A percentile compares a stretch with the other conserved stretches of the same genome.
These are phyloP conservation scores for Penicillium argentinense DNA, from an alignment of 495 filamentous ascomycete species.

Conservation along the genomic window DNA sequence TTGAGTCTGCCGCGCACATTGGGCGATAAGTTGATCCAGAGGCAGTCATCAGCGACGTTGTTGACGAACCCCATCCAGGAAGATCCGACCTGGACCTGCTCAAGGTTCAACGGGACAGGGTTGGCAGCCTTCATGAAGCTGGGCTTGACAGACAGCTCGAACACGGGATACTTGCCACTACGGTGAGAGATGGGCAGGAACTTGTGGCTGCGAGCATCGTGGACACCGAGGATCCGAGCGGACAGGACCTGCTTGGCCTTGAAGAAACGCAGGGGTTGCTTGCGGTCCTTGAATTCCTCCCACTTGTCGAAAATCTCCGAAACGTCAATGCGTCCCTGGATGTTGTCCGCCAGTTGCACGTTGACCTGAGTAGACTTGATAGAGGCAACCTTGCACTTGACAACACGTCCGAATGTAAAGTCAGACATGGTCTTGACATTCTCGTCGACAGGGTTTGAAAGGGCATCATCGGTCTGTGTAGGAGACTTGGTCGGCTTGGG, in stretches of 20 bases:
- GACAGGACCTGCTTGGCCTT: constrained; percentile 65
- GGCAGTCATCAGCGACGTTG: constrained; percentile 70
- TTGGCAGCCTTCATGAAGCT: constrained; percentile 58
- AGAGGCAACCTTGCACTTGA: constrained; percentile 74
- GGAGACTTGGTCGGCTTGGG: constrained; percentile 31
- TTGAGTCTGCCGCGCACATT: constrained; percentile 82
- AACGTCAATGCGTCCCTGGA: constrained; percentile 87
- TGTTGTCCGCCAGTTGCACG: constrained; percentile 82
- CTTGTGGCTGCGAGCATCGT: constrained; percentile 85
- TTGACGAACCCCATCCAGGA: constrained; percentile 82
- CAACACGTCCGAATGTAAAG: constrained; percentile 69
- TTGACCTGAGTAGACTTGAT: constrained; percentile 90
- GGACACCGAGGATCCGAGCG: constrained; percentile 80
- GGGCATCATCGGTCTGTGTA: constrained; percentile 35
- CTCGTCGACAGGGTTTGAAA: constrained; percentile 70
- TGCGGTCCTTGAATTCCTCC: constrained; percentile 81
- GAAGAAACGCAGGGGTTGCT: constrained; percentile 72
- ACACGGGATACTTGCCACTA: constrained; percentile 70
- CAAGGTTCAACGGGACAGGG: constrained; percentile 62
- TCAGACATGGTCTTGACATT: constrained; percentile 64
- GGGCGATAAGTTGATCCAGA: constrained; percentile 92
- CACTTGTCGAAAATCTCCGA: constrained; percentile 86
- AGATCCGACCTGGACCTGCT: constrained; percentile 70
- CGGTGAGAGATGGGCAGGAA: constrained; percentile 91
- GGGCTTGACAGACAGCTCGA: constrained; percentile 85